Percentiles rank a stretch among this genome's conserved stretches.
Evolutionary conservation across 208 protist species (phyloP).

Genomic region (Acanthamoeba lenticulata): DNA sequence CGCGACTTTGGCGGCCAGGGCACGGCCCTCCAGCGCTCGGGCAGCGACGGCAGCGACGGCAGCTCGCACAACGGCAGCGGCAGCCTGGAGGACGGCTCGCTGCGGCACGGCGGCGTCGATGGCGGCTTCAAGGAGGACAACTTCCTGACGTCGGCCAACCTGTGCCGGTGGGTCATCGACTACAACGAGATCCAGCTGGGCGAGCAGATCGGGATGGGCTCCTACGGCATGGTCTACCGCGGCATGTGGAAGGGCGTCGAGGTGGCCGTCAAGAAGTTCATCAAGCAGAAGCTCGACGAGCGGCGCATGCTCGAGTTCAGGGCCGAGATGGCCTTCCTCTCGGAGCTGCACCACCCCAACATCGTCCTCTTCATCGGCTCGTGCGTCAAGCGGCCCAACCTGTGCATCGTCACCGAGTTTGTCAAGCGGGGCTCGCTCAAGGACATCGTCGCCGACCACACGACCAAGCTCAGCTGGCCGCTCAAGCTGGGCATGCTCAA

Average conservation of each 20-base stretch:
- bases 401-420: slow-evolving; percentile 19
- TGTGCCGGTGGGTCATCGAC: background rate
- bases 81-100: background rate
- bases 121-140: background rate
- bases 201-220: background rate
- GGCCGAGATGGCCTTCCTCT: slow-evolving; percentile 6
- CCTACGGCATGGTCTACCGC: background rate
- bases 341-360: slow-evolving; percentile 29
- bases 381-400: background rate
- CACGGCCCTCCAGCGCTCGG: background rate
- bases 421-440: background rate
- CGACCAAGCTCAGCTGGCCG: slow-evolving; percentile 60
- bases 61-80: background rate
- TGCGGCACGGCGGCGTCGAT: background rate
- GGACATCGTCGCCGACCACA: background rate
- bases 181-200: background rate
- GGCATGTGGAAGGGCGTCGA: slow-evolving; percentile 1
- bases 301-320: background rate
- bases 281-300: slow-evolving; percentile 26
- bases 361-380: slow-evolving; percentile 8
- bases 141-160: background rate
- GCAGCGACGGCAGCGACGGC: background rate
- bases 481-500: slow-evolving; percentile 13
- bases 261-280: slow-evolving; percentile 15
- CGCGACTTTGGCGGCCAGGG: background rate